Base-by-base conservation (phyloP, 306 rosid species). In the Lupinus albus region DNA sequence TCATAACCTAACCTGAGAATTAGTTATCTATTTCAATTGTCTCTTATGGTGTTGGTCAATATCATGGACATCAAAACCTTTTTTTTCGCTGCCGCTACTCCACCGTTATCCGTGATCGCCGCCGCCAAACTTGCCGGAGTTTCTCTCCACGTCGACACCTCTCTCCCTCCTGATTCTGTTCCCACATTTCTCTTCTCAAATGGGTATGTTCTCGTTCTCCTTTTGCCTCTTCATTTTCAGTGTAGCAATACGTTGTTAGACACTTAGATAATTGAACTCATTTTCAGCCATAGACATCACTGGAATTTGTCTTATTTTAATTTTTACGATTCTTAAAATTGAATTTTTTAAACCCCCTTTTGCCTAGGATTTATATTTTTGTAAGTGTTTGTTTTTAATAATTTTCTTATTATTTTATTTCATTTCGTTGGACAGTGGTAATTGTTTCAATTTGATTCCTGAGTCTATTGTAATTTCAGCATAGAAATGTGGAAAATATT, bases 81-180 rank as follows among this genome's bases (percentile, higher is more conserved):
- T 11, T 68, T 89, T 0, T 93, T 89, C 68, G 38, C 91, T 50
- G 84, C 88, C 3, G 74, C 86, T 25, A 36, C 62, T 48, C 94
- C 97, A 11, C 97, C 98, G 8, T 72, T 89, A 16, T 61, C 96
- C 14, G 85, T 86, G 15, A 79, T 93, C 35, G 85, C 82, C 42
- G 94, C 97, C 6, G 83, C 89, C 12, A 93, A 82, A 76, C 63
- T 93, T 46, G 84, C 90, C 45, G 86, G 84, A 2, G 11, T 88
- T 20, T 44, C 87, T 30, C 75, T 68, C 6, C 68, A 85, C 15
- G 36, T 72, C 8, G 91, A 88, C 16, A 4, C 87, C 41, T 86
- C 94, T 15, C 83, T 74, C 8, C 38, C 88, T 57, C 57, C 97
- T 0, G 88, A 79, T 17, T 83, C 91, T 51, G 32, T 80, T 59